Percentiles rank a stretch among this genome's conserved stretches.
These are phyloP conservation scores for Lathyrus oleraceus DNA, from an alignment of 306 rosid species.

Conservation along the genomic window DNA sequence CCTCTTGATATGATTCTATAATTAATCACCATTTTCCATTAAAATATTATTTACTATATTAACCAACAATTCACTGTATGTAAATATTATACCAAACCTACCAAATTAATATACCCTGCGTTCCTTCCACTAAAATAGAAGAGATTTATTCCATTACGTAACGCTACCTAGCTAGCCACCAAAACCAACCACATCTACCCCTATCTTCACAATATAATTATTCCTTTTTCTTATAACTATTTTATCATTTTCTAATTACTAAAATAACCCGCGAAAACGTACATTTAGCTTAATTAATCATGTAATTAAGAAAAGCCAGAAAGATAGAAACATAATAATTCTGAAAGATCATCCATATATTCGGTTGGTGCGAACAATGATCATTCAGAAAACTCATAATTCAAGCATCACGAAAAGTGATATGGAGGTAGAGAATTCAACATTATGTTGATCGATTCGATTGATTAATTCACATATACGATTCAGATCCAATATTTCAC, in stretches of 20 bases:
- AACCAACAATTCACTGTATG: background rate
- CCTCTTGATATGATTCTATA: background rate
- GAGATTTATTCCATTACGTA: conserved; percentile 39
- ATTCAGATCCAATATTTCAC: conserved; percentile 47
- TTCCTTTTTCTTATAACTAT: background rate
- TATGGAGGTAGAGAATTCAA: conserved; percentile 14
- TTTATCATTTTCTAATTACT: background rate
- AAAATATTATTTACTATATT: background rate
- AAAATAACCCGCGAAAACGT: background rate
- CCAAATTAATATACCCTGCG: background rate
- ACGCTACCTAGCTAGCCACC: conserved; percentile 37
- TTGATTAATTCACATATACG: conserved; percentile 34
- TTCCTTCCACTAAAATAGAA: background rate
- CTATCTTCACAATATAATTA: background rate
- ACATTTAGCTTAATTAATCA: background rate
- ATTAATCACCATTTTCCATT: background rate
- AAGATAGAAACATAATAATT: background rate
- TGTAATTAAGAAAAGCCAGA: background rate
- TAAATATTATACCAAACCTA: conserved; percentile 20
- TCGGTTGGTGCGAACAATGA: background rate
- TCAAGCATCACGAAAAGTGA: conserved; percentile 1
- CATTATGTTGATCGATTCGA: conserved; percentile 34
- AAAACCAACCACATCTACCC: conserved; percentile 38
- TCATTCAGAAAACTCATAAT: conserved; percentile 3
- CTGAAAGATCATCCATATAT: background rate